Percentiles rank a stretch among this genome's conserved stretches.
Evolutionary conservation across 352 stramenopile species (phyloP).

Genomic region (Pythium myriotylum): DNA sequence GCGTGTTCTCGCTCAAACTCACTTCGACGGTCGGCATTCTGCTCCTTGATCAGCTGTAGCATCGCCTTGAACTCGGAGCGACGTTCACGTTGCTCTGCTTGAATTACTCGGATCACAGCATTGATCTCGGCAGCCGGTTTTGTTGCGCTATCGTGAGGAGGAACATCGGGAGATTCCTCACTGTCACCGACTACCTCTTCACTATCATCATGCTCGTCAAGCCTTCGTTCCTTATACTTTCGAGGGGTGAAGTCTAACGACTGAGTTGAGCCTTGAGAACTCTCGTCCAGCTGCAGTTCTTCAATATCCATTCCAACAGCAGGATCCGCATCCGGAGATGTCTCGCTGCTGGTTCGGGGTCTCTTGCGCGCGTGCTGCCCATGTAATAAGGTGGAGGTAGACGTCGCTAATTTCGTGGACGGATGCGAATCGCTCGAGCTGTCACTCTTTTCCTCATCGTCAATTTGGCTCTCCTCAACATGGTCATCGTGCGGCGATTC

Average conservation of each 20-base stretch:
- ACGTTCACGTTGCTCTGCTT: slow-evolving; percentile 9
- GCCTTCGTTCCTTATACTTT: slow-evolving; percentile 14
- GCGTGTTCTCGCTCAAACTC: slow-evolving; percentile 18
- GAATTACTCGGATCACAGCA: slow-evolving; percentile 3
- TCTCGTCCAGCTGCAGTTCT: background rate
- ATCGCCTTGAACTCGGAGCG: slow-evolving; percentile 15
- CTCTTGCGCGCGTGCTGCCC: background rate
- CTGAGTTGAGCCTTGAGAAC: slow-evolving; percentile 14
- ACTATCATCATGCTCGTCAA: slow-evolving; percentile 4
- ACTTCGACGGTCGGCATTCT: slow-evolving; percentile 12
- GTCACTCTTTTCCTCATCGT: slow-evolving; percentile 13
- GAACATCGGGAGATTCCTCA: background rate
- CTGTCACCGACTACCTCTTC: background rate
- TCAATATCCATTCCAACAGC: slow-evolving; percentile 14
- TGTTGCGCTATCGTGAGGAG: too few species aligned
- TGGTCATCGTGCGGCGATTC: slow-evolving; percentile 4
- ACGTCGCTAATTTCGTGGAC: background rate
- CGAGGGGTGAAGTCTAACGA: slow-evolving; percentile 21
- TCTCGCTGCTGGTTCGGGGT: slow-evolving; percentile 4
- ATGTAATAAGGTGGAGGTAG: background rate
- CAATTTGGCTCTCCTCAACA: slow-evolving; percentile 8
- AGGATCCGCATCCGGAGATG: slow-evolving; percentile 16
- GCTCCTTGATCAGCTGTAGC: slow-evolving; percentile 18
- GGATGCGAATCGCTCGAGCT: background rate
- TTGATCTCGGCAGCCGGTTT: background rate